Percentiles rank a stretch among this genome's conserved stretches.
phyloP scores from a whole-genome alignment of 352 stramenopile species.

The Phytopythium ostracodes region DNA sequence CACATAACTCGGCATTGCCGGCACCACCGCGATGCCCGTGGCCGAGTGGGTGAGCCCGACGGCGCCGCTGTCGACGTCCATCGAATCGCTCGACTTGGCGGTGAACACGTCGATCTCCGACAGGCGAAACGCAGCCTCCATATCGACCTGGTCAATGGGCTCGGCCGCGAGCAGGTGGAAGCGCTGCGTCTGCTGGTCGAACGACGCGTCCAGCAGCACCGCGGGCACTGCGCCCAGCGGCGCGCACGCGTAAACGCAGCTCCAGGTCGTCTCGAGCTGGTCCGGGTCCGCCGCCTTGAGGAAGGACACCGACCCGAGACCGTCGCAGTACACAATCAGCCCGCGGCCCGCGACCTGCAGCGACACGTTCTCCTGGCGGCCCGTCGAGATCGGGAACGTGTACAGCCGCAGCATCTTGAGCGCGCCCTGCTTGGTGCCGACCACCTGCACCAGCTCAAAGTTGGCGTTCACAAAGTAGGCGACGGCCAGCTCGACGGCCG shows the following conservation, averaged over 20 bases:
- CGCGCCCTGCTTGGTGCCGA: constrained; percentile 18
- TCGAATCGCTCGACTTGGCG: constrained; percentile 13
- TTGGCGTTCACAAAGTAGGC: constrained; percentile 65
- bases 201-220: constrained; percentile 45
- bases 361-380: constrained; percentile 55
- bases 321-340: constrained; percentile 66
- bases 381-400: constrained; percentile 28
- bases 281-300: constrained; percentile 31
- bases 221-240: constrained; percentile 30
- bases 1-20: constrained; percentile 48
- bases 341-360: constrained; percentile 54
- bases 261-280: constrained; percentile 28
- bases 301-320: constrained; percentile 49
- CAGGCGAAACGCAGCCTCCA: constrained; percentile 48
- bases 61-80: constrained; percentile 29
- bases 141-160: constrained; percentile 34
- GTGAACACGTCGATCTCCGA: constrained; percentile 34
- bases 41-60: constrained; percentile 36
- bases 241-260: constrained; percentile 43
- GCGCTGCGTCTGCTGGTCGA: constrained; percentile 31
- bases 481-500: constrained; percentile 24
- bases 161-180: constrained; percentile 49
- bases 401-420: constrained; percentile 27
- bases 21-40: constrained; percentile 38
- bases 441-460: constrained; percentile 64